Conservation (phyloP, 768 basidiomycete genomes). For the Daedaleopsis nitida region DNA sequence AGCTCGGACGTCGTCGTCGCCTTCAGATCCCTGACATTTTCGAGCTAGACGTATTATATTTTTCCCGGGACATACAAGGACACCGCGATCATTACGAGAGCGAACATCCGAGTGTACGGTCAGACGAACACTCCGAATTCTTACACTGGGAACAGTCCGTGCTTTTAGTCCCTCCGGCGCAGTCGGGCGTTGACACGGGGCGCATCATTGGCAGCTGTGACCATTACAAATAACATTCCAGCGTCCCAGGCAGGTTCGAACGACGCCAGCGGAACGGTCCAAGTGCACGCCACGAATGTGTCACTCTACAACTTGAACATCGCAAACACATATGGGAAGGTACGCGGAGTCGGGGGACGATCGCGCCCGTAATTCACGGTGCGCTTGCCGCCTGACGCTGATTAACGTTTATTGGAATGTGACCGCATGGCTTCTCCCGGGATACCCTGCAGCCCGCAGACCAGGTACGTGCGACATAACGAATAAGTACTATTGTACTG, state of each 20-base stretch:
- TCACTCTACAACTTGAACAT: conserved; percentile 29
- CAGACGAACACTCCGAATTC: conserved; percentile 23
- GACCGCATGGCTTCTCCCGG: not conserved
- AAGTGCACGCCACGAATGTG: conserved; percentile 25
- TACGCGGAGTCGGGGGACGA: not conserved
- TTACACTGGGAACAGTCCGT: conserved; percentile 27
- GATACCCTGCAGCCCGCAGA: conserved; percentile 14
- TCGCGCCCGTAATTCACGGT: conserved; percentile 6
- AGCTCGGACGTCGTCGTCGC: not conserved
- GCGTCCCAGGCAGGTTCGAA: conserved; percentile 29
- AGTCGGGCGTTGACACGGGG: conserved; percentile 4
- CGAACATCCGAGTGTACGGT: conserved; percentile 23
- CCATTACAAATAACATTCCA: conserved; percentile 26
- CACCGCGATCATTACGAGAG: conserved; percentile 25
- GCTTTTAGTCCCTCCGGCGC: conserved; percentile 1
- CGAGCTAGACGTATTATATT: conserved; percentile 23
- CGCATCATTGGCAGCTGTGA: conserved; percentile 19
- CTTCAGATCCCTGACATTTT: not conserved
- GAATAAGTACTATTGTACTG: not conserved
- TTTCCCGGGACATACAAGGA: conserved; percentile 24
- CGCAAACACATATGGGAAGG: conserved; percentile 27
- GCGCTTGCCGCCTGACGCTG: not conserved
- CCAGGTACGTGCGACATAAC: conserved; percentile 17
- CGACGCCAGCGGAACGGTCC: conserved; percentile 29
- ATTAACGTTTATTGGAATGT: not conserved